Evolutionary conservation across 176 grass and related monocot genomes (phyloP).

Genomic region (Eremochloa ophiuroides): DNA sequence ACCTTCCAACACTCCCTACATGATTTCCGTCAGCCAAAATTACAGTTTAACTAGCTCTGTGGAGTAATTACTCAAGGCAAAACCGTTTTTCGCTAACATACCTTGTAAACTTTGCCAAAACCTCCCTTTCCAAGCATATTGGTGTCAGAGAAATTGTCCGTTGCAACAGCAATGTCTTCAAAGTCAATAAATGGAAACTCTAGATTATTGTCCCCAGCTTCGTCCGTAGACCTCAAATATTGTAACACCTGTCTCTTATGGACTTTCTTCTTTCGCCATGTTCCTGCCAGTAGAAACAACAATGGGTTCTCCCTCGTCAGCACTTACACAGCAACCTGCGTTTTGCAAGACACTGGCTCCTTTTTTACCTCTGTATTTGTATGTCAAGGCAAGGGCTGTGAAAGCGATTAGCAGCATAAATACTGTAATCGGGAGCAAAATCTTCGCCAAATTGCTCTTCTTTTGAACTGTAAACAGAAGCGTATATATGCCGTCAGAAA

Average conservation of each 20-base stretch:
- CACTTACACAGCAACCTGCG: not conserved
- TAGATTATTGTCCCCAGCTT: not conserved
- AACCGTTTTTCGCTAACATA: not conserved
- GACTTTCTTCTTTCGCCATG: not conserved
- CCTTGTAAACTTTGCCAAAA: slow-evolving; percentile 27
- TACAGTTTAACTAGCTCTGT: not conserved
- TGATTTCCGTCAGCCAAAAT: not conserved
- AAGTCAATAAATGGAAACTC: not conserved
- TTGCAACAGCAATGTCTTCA: not conserved
- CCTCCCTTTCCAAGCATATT: not conserved
- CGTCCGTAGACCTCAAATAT: not conserved
- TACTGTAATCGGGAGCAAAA: not conserved
- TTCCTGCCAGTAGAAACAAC: not conserved
- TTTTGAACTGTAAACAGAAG: not conserved
- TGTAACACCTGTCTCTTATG: not conserved
- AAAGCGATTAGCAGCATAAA: not conserved
- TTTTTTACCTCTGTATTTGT: not conserved
- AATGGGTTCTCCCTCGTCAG: too few species aligned
- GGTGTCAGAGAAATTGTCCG: not conserved
- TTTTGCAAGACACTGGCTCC: not conserved
- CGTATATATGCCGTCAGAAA: not conserved
- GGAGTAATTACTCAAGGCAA: not conserved
- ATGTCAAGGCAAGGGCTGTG: not conserved
- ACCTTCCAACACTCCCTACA: slow-evolving; percentile 16
- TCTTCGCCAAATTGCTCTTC: not conserved